Conservation (phyloP, 2,329 filamentous ascomycete species). For the Monosporascus sp. region DNA sequence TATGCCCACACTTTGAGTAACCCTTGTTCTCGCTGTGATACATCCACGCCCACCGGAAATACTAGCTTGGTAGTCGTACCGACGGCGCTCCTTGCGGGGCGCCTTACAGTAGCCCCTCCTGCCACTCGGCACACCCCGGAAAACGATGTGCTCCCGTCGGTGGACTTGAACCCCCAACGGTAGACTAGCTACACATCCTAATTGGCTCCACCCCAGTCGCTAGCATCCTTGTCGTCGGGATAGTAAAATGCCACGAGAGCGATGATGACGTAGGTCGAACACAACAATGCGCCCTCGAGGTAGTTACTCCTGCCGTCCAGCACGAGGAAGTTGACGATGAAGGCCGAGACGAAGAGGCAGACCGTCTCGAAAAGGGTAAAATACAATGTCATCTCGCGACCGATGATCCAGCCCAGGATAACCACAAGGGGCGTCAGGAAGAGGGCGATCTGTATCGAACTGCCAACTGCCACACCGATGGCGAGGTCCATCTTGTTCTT, state of each 20-base stretch:
- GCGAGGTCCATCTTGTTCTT: conserved; percentile 75
- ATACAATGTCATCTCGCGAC: conserved; percentile 70
- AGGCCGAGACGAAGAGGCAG: conserved; percentile 74
- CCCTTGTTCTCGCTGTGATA: no score
- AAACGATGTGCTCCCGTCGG: no score
- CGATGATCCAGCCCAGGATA: conserved; percentile 65
- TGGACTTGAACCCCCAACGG: no score
- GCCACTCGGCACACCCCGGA: no score
- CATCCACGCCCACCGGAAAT: neutral
- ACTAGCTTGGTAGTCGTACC: no score
- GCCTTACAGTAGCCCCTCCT: no score
- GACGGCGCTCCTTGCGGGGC: no score
- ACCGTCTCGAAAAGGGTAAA: conserved; percentile 89
- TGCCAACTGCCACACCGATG: conserved; percentile 66
- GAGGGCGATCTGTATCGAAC: conserved; percentile 67
- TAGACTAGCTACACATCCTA: neutral
- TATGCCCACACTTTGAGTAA: no score
- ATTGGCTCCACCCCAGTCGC: conserved; percentile 23
- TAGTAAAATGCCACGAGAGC: conserved; percentile 63
- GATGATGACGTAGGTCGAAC: conserved; percentile 64
- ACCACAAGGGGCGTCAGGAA: conserved; percentile 67
- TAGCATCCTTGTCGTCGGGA: conserved; percentile 46
- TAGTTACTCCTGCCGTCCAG: conserved; percentile 84
- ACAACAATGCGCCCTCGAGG: conserved; percentile 69
- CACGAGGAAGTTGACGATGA: conserved; percentile 85